Evolutionary conservation across 345 rosid genomes (phyloP), one percentile per base, ranked within the genome.

Genomic region (Populus davidiana): DNA sequence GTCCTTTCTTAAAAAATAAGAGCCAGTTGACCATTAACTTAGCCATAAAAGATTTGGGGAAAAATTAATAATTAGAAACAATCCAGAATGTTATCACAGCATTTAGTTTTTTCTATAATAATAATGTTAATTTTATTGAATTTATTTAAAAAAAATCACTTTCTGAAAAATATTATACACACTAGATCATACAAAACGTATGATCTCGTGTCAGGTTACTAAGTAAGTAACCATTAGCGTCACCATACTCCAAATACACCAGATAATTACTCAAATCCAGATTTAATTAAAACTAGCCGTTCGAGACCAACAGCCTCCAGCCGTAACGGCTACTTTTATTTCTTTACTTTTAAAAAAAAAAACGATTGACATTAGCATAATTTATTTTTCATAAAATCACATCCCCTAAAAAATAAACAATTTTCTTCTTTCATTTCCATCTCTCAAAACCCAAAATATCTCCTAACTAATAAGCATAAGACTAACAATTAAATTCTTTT

Each of bases 311-410:
- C 36, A 1, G 7, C 66, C 52, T 52, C 67, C 1, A 69, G 5
- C 69, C 10, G 68, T 41, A 76, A 76, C 79, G 79, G 79, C 74
- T 76, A 76, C 13, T 69, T 69, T 29, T 27, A 64, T 44, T 25
- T 68, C 25, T 17, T 18, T 68, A 38, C 10, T 25, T 36, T 68
- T 67, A 27, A 56, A 27, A 27, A 27, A 27, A 56, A 8, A 18
- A 36, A 54, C 31, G 54, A 8, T 44, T 5, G 11, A 44, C 25
- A 69, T n/a, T 56, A 27, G 23, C 47, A 41, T 69, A 10, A 54
- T 56, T 50, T 38, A 44, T 18, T 20, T 11, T 9, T 23, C 56
- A 39, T 25, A 59, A 73, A 59, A 36, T 73, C 64, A 59, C 29
- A 5, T 31, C 35, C 47, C 38, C 25, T 31, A 31, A 64, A 67